phyloP scores from a whole-genome alignment of 306 rosid genomes.

The Gleditsia sinensis region DNA sequence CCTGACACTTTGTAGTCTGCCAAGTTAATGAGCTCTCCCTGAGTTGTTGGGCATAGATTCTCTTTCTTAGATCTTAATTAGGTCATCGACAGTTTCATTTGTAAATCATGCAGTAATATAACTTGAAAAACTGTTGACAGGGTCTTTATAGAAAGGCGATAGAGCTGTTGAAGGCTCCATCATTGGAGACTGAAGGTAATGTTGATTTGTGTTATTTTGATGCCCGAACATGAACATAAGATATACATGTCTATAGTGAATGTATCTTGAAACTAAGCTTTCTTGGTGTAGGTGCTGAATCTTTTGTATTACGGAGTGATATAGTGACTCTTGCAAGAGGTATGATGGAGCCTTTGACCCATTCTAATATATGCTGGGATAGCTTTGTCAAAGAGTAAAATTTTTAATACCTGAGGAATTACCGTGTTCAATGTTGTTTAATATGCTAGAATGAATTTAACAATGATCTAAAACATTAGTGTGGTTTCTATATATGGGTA shows the following conservation, averaged over 20 bases:
- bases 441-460: background rate
- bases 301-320: conserved; percentile 52
- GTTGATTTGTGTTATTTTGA: conserved; percentile 14
- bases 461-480: background rate
- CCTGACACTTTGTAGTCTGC: background rate
- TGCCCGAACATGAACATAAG: background rate
- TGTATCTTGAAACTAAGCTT: conserved; percentile 10
- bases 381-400: background rate
- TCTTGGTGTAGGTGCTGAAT: conserved; percentile 45
- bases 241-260: background rate
- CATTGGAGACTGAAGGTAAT: conserved; percentile 56
- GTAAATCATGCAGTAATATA: background rate
- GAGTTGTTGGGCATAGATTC: background rate
- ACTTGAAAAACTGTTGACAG: conserved; percentile 45
- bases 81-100: background rate
- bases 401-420: background rate
- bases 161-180: conserved; percentile 78
- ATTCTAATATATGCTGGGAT: background rate
- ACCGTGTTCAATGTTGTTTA: background rate
- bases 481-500: no score
- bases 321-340: conserved; percentile 87
- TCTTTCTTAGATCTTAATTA: conserved; percentile 20
- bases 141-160: conserved; percentile 82
- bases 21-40: background rate
- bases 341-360: conserved; percentile 41